phyloP scores from a whole-genome alignment of 2,329 filamentous ascomycete species.

The Alternaria angustiovoidea region DNA sequence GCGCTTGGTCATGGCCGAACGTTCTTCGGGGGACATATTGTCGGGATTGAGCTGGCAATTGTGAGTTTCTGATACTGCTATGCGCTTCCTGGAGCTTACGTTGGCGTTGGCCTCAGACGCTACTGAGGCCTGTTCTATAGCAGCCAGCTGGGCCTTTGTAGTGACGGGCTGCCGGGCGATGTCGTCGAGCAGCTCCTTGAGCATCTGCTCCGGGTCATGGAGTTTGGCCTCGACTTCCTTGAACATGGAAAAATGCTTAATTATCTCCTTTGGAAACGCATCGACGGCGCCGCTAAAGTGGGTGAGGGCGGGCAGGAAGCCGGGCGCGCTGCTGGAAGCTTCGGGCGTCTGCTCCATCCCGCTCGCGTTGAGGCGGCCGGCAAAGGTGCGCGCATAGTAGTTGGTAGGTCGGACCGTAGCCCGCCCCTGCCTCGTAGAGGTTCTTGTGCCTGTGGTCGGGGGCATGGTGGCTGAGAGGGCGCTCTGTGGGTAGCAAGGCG shows the following conservation, averaged over 20 bases:
- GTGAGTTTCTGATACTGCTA: conserved; percentile 28
- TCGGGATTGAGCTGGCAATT: conserved; percentile 37
- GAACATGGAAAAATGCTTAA: conserved; percentile 92
- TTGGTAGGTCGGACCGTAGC: conserved; percentile 58
- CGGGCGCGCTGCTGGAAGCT: conserved; percentile 49
- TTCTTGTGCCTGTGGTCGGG: conserved; percentile 45
- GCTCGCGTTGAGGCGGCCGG: conserved; percentile 46
- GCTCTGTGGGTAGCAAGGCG: conserved; percentile 27
- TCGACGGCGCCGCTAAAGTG: conserved; percentile 92
- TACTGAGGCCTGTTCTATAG: conserved; percentile 37
- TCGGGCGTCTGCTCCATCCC: conserved; percentile 51
- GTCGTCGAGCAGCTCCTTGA: conserved; percentile 76
- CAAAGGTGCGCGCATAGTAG: conserved; percentile 61
- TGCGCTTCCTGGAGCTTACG: conserved; percentile 46
- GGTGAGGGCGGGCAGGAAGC: conserved; percentile 71
- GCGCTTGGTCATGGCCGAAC: conserved; percentile 70
- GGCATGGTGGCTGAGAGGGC: conserved; percentile 42
- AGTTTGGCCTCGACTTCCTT: conserved; percentile 99
- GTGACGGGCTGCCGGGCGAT: conserved; percentile 61
- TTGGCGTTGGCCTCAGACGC: conserved; percentile 51
- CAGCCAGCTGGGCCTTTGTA: conserved; percentile 40
- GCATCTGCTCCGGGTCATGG: conserved; percentile 82
- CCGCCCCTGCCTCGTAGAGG: conserved; percentile 57
- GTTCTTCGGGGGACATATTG: conserved; percentile 46
- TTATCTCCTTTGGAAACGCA: conserved; percentile 91